Conservation (phyloP, 2,329 filamentous ascomycete species). For the Apiospora aurea region DNA sequence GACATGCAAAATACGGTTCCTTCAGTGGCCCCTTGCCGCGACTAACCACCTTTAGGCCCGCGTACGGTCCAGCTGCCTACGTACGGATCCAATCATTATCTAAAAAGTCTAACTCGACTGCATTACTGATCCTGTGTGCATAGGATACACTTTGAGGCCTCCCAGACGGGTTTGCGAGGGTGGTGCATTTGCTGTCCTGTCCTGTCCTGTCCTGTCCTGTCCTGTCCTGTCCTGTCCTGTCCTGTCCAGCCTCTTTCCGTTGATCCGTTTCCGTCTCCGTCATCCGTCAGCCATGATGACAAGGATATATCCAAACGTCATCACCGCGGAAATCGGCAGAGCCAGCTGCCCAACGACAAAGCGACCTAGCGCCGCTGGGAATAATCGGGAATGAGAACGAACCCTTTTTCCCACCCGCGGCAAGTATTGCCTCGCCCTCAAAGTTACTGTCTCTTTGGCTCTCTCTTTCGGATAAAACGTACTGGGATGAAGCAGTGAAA, state of each 20-base stretch:
- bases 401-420: neutral
- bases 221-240: neutral
- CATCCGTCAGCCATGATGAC: neutral
- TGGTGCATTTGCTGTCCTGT: too few relatives aligned
- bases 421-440: neutral
- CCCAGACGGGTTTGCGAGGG: neutral
- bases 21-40: neutral
- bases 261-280: conserved; percentile 18
- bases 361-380: conserved; percentile 23
- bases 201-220: neutral
- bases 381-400: conserved; percentile 26
- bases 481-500: neutral
- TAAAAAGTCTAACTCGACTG: neutral
- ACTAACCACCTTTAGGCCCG: too few relatives aligned
- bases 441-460: conserved; percentile 1
- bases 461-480: neutral
- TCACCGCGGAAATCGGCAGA: neutral
- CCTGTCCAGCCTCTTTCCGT: neutral
- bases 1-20: neutral
- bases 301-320: neutral
- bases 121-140: neutral
- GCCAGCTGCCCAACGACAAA: neutral
- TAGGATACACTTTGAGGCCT: neutral
- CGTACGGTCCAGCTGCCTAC: neutral
- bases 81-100: neutral